Evolutionary conservation across 1,139 yeast species (phyloP).

Genomic region (Nakaseomyces glabratus): DNA sequence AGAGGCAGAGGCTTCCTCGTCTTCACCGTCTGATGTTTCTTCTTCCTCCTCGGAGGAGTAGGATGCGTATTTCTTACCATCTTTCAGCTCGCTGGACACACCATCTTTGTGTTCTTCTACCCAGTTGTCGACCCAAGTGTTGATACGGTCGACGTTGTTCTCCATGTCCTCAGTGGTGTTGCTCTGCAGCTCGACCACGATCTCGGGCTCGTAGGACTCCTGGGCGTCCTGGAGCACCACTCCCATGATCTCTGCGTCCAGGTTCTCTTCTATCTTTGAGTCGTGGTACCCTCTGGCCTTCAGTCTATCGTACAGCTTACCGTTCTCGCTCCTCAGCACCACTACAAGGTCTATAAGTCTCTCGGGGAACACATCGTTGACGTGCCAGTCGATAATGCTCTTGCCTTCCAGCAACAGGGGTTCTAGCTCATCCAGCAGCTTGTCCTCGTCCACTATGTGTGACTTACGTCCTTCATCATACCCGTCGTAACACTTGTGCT

Average conservation of each 20-base stretch:
- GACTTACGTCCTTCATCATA: slow-evolving; percentile 81
- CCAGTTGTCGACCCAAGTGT: slow-evolving; percentile 73
- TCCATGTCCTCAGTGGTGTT: slow-evolving; percentile 70
- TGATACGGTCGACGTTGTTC: slow-evolving; percentile 65
- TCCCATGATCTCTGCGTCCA: slow-evolving; percentile 97
- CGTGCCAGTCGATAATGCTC: slow-evolving; percentile 88
- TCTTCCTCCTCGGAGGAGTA: slow-evolving; percentile 4
- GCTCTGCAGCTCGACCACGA: slow-evolving; percentile 72
- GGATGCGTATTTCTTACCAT: slow-evolving; percentile 6
- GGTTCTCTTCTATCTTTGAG: slow-evolving; percentile 75
- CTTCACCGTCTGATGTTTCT: slow-evolving; percentile 8
- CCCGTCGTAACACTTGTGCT: slow-evolving; percentile 67
- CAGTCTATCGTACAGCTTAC: slow-evolving; percentile 64
- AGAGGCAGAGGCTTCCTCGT: slow-evolving; percentile 8
- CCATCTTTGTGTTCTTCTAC: slow-evolving; percentile 41
- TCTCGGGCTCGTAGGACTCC: slow-evolving; percentile 68
- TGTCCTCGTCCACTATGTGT: slow-evolving; percentile 87
- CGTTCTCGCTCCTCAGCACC: slow-evolving; percentile 73
- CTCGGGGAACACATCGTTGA: slow-evolving; percentile 92
- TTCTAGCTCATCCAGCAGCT: slow-evolving; percentile 71
- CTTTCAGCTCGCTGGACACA: slow-evolving; percentile 33
- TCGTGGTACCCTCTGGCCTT: slow-evolving; percentile 67
- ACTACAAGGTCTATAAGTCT: slow-evolving; percentile 84
- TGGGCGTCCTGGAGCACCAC: slow-evolving; percentile 79
- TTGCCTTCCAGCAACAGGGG: slow-evolving; percentile 79